phyloP scores from a whole-genome alignment of 805 yeast genomes.

The Cephaloascus albidus region DNA sequence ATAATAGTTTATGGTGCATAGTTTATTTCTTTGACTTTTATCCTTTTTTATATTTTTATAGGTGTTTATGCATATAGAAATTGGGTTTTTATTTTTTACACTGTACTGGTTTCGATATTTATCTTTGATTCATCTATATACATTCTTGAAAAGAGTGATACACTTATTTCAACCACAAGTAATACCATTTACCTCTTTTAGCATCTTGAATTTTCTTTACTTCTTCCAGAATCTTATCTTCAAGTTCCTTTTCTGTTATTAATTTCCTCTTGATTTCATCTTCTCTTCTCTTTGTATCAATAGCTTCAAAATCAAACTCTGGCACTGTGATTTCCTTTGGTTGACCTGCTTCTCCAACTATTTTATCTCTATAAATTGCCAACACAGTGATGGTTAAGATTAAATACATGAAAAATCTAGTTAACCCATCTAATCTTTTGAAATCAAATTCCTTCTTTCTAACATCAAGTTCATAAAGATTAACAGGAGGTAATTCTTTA shows the following conservation, averaged over 20 bases:
- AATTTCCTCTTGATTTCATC: constrained; percentile 2
- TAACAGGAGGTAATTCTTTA: constrained; percentile 28
- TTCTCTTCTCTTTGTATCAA: constrained; percentile 8
- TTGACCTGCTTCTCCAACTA: constrained; percentile 31
- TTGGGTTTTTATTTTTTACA: not conserved
- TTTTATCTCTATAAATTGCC: constrained; percentile 50
- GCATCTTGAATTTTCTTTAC: not conserved
- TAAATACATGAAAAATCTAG: constrained; percentile 42
- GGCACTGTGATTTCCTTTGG: constrained; percentile 28
- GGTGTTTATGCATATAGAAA: constrained; percentile 1
- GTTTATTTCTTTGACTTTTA: not conserved
- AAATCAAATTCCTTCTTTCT: constrained; percentile 38
- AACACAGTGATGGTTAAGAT: constrained; percentile 35
- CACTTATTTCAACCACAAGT: constrained; percentile 33
- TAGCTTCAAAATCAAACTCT: constrained; percentile 23
- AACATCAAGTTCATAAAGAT: constrained; percentile 30
- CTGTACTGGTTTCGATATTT: constrained; percentile 1
- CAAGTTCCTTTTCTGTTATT: constrained; percentile 4
- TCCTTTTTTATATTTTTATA: constrained; percentile 1
- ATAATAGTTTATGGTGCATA: too few relatives aligned
- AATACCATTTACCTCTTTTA: constrained; percentile 35
- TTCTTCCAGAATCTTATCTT: constrained; percentile 1
- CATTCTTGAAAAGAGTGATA: too few relatives aligned
- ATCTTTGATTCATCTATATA: too few relatives aligned
- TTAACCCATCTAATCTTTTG: constrained; percentile 45